phyloP scores from a whole-genome alignment of 2,329 filamentous ascomycete species.

The Botrytis porri region DNA sequence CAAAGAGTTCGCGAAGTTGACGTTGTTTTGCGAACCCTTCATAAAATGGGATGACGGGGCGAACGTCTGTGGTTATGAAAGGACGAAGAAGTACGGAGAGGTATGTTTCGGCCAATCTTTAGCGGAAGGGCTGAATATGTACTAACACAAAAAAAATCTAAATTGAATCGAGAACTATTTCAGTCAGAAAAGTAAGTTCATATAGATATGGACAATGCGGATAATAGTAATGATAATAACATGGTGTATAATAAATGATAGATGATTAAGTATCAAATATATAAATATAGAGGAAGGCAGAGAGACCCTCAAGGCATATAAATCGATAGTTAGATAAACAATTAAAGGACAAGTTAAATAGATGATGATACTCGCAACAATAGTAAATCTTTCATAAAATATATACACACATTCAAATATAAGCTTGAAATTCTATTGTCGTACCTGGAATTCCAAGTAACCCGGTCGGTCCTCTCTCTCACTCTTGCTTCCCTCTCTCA shows the following conservation, averaged over 20 bases:
- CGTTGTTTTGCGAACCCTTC: constrained; percentile 13
- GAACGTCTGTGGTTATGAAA: constrained; percentile 15
- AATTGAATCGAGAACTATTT: background rate
- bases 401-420: background rate
- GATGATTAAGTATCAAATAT: background rate
- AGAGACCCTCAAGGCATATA: background rate
- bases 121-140: constrained; percentile 15
- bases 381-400: constrained; percentile 1
- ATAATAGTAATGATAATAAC: background rate
- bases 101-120: constrained; percentile 9
- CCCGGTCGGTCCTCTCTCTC: background rate
- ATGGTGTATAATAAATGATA: background rate
- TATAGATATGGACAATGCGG: background rate
- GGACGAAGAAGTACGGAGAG: background rate
- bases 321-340: too few species aligned
- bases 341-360: background rate
- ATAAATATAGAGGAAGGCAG: background rate
- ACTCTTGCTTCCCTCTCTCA: background rate
- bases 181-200: constrained; percentile 10
- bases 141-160: background rate
- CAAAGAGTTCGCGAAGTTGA: constrained; percentile 7
- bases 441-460: background rate
- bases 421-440: background rate
- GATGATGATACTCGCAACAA: background rate
- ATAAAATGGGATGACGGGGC: constrained; percentile 3